Base-by-base conservation (phyloP, 306 rosid species). In the Pterocarpus macrocarpus region DNA sequence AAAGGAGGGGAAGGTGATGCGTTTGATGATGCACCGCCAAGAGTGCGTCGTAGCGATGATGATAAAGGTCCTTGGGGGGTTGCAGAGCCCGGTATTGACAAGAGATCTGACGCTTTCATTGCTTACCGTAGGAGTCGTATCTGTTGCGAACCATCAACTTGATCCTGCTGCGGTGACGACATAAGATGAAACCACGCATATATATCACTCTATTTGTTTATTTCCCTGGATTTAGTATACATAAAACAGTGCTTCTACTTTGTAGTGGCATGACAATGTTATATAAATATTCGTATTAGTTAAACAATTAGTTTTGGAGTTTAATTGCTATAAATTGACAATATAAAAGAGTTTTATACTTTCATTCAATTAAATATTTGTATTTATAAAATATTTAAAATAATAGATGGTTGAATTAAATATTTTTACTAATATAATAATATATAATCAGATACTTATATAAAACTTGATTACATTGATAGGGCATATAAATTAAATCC, bases 81-180 rank as follows among this genome's bases (percentile, higher is more conserved):
- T 0, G 97, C 92, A 16, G 95, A 90, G 28, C 98, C 89, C 34
- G 85, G 71, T 14, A 90, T 94, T 61, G 90, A 94, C 81, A 58
- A 49, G 17, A 90, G 75, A 71, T 94, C 97, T 15, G 83, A 81
- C 5, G 82, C 43, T 52, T 90, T 84, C 84, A 90, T 94, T 66
- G 77, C 35, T 64, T 43, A 53, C 34, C 81, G 22, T 71, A 85
- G 64, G 83, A 77, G 62, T 56, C 79, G 87, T 58, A 84, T 71
- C 6, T 50, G n/a, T 2, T 50, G 7, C 16, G 57, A 92, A 87
- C 85, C 69, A 13, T 86, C 80, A 81, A 11, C 74, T 43, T 43
- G 71, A 84, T 30, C 35, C 58, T 0, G 53, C 88, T 16, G 22
- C 76, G 0, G 66, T 53, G 5, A 45, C 71, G 44, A 14, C 56